A percentile compares a stretch with the other conserved stretches of the same genome.
Conservation (phyloP, 2,329 filamentous ascomycete species). For the Penicillium sp. region DNA sequence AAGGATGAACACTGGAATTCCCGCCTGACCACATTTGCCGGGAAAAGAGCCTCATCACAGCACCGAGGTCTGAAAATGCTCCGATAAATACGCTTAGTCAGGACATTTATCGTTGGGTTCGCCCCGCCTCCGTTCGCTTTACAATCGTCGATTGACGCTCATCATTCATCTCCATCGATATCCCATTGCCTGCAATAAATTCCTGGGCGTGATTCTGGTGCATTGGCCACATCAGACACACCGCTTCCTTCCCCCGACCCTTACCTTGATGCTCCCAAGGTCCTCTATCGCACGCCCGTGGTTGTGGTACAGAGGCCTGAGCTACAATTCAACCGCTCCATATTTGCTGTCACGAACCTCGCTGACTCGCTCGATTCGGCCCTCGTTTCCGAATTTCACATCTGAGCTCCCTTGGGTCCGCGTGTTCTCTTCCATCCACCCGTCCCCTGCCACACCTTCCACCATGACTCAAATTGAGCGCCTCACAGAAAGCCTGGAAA, state of each 20-base stretch:
- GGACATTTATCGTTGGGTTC: background rate
- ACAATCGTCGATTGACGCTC: constrained; percentile 8
- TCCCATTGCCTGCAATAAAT: background rate
- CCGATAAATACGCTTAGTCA: background rate
- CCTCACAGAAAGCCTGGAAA: constrained; percentile 72
- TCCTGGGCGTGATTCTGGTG: background rate
- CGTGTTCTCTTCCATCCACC: constrained; percentile 18
- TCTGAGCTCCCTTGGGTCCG: constrained; percentile 12
- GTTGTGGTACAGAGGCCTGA: constrained; percentile 22
- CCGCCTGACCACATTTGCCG: too few species aligned
- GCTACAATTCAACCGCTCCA: constrained; percentile 17
- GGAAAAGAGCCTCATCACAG: background rate
- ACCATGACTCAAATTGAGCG: constrained; percentile 40
- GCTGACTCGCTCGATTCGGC: constrained; percentile 3
- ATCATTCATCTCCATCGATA: constrained; percentile 6
- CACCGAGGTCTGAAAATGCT: background rate
- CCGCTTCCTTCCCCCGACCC: constrained; percentile 11
- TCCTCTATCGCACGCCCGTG: constrained; percentile 29
- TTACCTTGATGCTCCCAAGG: constrained; percentile 37
- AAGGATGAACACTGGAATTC: too few species aligned
- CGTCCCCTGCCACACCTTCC: constrained; percentile 18
- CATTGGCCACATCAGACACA: constrained; percentile 11
- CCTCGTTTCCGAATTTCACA: constrained; percentile 5
- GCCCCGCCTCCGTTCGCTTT: constrained; percentile 9
- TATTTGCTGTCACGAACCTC: constrained; percentile 11